A percentile compares a stretch with the other conserved stretches of the same genome.
Conservation (phyloP, 2,329 filamentous ascomycete species). For the Biscogniauxia mediterranea region DNA sequence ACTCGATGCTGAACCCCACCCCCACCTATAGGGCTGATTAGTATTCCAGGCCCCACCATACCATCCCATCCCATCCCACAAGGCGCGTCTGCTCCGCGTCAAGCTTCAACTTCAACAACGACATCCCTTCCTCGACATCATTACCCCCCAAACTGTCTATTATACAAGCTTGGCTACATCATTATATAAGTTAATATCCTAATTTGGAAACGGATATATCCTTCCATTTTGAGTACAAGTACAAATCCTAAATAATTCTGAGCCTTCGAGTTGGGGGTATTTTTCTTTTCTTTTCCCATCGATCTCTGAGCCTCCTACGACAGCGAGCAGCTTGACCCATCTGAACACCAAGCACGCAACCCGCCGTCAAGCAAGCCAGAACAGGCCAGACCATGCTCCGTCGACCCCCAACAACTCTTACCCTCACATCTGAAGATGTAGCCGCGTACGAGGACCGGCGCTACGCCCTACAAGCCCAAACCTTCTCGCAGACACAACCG, state of each 20-base stretch:
- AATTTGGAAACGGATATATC: background rate
- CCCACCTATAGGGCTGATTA: background rate
- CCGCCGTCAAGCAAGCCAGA: too few relatives aligned
- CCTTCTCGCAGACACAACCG: constrained; percentile 5
- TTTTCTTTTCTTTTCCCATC: too few relatives aligned
- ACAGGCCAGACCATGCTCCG: constrained; percentile 54
- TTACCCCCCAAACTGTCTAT: too few relatives aligned
- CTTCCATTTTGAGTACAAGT: background rate
- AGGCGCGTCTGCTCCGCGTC: background rate
- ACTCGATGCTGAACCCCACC: background rate
- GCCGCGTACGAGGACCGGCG: constrained; percentile 67
- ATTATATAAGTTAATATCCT: too few relatives aligned
- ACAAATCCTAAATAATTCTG: background rate
- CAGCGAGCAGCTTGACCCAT: too few relatives aligned
- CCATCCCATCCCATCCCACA: background rate
- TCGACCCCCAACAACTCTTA: constrained; percentile 64
- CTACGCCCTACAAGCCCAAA: constrained; percentile 25
- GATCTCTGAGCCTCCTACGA: too few relatives aligned
- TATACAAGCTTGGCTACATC: too few relatives aligned
- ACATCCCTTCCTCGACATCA: too few relatives aligned
- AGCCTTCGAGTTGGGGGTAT: too few relatives aligned
- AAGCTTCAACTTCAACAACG: too few relatives aligned
- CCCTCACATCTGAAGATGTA: constrained; percentile 68
- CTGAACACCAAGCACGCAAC: too few relatives aligned
- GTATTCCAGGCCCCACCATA: background rate